These are phyloP conservation scores for Lodderomyces beijingensis DNA, from an alignment of 1,139 yeast genomes.

Conservation along the genomic window DNA sequence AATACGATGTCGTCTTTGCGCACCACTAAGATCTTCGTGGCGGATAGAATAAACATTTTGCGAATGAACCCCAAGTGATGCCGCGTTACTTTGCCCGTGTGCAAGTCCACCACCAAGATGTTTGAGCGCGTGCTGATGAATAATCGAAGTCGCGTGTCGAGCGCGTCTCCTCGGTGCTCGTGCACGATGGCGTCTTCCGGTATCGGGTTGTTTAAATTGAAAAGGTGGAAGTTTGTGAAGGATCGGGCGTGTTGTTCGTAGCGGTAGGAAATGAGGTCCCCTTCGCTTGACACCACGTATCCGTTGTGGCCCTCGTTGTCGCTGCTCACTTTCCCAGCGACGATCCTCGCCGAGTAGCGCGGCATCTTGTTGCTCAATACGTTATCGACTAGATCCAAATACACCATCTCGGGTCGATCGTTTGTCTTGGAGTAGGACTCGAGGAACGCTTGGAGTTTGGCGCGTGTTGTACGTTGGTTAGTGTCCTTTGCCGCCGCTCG, in stretches of 20 bases:
- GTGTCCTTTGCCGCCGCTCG: background rate
- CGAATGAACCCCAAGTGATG: background rate
- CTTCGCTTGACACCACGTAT: background rate
- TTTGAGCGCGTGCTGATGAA: background rate
- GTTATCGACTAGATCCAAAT: background rate
- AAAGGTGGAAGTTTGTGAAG: background rate
- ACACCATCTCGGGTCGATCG: constrained; percentile 1
- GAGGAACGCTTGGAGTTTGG: background rate
- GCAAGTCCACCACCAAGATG: background rate
- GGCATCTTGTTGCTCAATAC: background rate
- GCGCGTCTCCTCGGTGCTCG: no score
- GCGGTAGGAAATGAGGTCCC: background rate
- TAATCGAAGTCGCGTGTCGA: no score
- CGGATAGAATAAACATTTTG: constrained; percentile 4
- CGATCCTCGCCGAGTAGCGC: background rate
- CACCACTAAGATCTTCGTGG: constrained; percentile 1
- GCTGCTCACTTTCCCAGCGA: background rate
- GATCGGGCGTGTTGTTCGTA: background rate
- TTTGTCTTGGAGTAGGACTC: background rate
- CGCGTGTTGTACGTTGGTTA: background rate
- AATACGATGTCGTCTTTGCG: constrained; percentile 3
- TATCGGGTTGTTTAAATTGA: background rate
- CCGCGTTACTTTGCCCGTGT: background rate
- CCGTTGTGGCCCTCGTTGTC: background rate
- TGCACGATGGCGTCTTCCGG: background rate